These are phyloP conservation scores for Cryptococcus sp. DNA, from an alignment of 1,284 basidiomycete species.

Conservation along the genomic window DNA sequence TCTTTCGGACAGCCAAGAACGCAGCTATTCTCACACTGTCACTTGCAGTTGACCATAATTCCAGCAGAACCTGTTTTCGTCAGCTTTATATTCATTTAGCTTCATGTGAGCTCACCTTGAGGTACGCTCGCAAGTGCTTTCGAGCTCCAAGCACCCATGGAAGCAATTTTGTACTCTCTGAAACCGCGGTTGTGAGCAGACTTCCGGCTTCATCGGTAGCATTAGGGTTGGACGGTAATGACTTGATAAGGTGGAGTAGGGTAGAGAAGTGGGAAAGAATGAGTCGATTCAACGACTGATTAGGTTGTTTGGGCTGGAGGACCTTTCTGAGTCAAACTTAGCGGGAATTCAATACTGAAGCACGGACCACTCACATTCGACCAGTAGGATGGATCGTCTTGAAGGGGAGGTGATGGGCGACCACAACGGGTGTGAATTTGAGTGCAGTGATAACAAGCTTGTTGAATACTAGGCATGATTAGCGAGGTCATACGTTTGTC, in stretches of 20 bases:
- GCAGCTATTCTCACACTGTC: slow-evolving; percentile 83
- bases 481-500: neutral
- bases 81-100: neutral
- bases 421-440: slow-evolving; percentile 83
- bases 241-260: slow-evolving; percentile 68
- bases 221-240: slow-evolving; percentile 57
- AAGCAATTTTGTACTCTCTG: slow-evolving; percentile 77
- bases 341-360: neutral
- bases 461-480: slow-evolving; percentile 69
- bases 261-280: slow-evolving; percentile 87
- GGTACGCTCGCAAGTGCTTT: slow-evolving; percentile 74
- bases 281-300: slow-evolving; percentile 74
- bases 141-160: slow-evolving; percentile 79
- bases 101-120: slow-evolving; percentile 58
- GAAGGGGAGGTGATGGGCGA: slow-evolving; percentile 82
- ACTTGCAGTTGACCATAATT: slow-evolving; percentile 73
- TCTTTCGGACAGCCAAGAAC: slow-evolving; percentile 77
- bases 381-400: slow-evolving; percentile 69
- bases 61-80: slow-evolving; percentile 62
- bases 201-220: slow-evolving; percentile 36
- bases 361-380: slow-evolving; percentile 66
- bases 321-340: slow-evolving; percentile 52
- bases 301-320: slow-evolving; percentile 54
- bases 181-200: slow-evolving; percentile 64
- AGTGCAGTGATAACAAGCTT: slow-evolving; percentile 84